These are phyloP conservation scores for Hypocrella siamensis DNA, from an alignment of 2,329 filamentous ascomycete genomes.

Conservation along the genomic window DNA sequence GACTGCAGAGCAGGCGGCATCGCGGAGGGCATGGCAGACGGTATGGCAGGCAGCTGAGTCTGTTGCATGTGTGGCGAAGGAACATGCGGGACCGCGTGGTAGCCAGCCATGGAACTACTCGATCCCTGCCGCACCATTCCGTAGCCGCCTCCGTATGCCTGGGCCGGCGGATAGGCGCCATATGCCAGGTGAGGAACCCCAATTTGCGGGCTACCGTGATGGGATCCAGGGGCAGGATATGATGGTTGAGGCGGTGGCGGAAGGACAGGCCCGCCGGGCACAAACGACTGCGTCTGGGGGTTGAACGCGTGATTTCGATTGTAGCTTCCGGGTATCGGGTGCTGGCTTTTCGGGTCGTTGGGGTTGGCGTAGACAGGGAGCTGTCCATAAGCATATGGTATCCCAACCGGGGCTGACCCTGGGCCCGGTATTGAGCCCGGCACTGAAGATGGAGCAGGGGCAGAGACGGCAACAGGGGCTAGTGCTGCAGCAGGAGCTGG, in stretches of 20 bases:
- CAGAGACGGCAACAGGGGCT: too few relatives aligned
- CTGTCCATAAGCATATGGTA: constrained; percentile 65
- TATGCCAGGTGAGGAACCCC: constrained; percentile 35
- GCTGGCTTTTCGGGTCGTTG: constrained; percentile 57
- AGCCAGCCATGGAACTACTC: constrained; percentile 35
- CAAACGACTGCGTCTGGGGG: constrained; percentile 83
- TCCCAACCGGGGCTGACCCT: constrained; percentile 15
- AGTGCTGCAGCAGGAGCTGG: constrained; percentile 15
- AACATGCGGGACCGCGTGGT: constrained; percentile 27
- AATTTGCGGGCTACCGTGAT: constrained; percentile 38
- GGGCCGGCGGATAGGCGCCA: constrained; percentile 29
- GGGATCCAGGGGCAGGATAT: constrained; percentile 31
- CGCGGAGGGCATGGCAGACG: constrained; percentile 3
- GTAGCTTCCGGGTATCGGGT: constrained; percentile 73
- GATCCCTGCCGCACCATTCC: constrained; percentile 42
- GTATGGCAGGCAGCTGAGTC: constrained; percentile 3
- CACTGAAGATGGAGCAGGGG: too few relatives aligned
- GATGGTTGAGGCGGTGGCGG: constrained; percentile 29
- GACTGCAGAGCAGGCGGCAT: constrained; percentile 9
- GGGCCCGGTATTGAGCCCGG: too few relatives aligned
- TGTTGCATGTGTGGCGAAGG: constrained; percentile 14
- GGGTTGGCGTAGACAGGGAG: constrained; percentile 55
- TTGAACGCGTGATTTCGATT: constrained; percentile 74
- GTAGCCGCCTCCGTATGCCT: constrained; percentile 33
- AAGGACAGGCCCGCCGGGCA: constrained; percentile 44